These are phyloP conservation scores for Entomortierella lignicola DNA, from an alignment of 192 early-diverging fungal species.

Conservation along the genomic window DNA sequence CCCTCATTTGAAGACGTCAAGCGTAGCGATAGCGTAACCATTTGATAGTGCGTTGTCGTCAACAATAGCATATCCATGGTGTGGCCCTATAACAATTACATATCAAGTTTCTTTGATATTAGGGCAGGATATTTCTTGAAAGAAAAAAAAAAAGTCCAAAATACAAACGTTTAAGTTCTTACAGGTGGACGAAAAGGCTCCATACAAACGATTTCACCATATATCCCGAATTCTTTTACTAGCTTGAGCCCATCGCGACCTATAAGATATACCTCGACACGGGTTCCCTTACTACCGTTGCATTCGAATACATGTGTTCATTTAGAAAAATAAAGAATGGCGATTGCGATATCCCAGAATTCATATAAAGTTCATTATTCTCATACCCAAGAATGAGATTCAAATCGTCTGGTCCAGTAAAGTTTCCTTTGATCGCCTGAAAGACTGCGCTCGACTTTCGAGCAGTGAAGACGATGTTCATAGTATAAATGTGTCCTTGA, in stretches of 20 bases:
- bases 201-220: constrained; percentile 76
- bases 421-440: constrained; percentile 71
- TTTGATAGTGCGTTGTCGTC: constrained; percentile 74
- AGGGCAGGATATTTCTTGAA: constrained; percentile 20
- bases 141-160: constrained; percentile 56
- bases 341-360: not conserved
- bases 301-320: not conserved
- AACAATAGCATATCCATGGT: constrained; percentile 75
- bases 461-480: constrained; percentile 76
- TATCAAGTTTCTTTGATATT: not conserved
- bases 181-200: constrained; percentile 61
- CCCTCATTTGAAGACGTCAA: constrained; percentile 19
- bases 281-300: constrained; percentile 61
- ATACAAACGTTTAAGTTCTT: too few species aligned
- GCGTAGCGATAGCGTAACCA: constrained; percentile 79
- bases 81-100: constrained; percentile 51
- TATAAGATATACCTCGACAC: constrained; percentile 69
- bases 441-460: constrained; percentile 81
- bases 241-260: constrained; percentile 56
- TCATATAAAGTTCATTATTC: not conserved
- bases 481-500: too few species aligned
- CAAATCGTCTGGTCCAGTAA: constrained; percentile 67
- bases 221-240: constrained; percentile 69
- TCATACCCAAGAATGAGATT: constrained; percentile 83
- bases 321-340: not conserved